These are phyloP conservation scores for Begonia fuchsioides DNA, from an alignment of 306 rosid genomes.

Conservation along the genomic window DNA sequence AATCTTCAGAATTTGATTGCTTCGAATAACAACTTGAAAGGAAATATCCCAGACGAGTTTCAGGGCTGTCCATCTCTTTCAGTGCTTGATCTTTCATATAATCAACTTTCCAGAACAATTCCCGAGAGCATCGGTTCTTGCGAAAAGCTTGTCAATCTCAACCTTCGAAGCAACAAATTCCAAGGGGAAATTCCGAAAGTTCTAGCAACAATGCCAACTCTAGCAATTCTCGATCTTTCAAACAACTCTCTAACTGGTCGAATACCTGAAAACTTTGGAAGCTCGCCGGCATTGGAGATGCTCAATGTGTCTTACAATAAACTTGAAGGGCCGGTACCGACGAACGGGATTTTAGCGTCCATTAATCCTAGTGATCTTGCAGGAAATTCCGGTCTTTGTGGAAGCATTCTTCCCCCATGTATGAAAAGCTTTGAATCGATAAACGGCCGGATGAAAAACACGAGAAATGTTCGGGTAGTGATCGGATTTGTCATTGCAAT, in stretches of 20 bases:
- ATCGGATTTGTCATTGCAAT: conserved; percentile 43
- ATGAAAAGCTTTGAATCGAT: conserved; percentile 17
- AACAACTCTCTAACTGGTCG: conserved; percentile 48
- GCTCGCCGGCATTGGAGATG: conserved; percentile 62
- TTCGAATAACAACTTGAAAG: conserved; percentile 48
- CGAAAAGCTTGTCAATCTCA: conserved; percentile 54
- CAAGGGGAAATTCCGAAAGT: conserved; percentile 52
- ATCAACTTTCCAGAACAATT: conserved; percentile 43
- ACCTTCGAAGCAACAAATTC: conserved; percentile 48
- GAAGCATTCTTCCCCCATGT: conserved; percentile 69
- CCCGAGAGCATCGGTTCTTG: conserved; percentile 75
- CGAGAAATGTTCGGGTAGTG: conserved; percentile 28
- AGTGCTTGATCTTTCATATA: conserved; percentile 58
- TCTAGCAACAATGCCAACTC: conserved; percentile 55
- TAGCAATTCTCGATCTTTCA: conserved; percentile 71
- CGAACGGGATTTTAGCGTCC: conserved; percentile 46
- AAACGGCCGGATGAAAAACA: conserved; percentile 12
- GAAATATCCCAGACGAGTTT: conserved; percentile 52
- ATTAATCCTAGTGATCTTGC: conserved; percentile 51
- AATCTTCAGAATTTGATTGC: conserved; percentile 73
- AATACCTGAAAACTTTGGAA: conserved; percentile 63
- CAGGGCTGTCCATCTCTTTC: conserved; percentile 65
- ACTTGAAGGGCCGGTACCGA: conserved; percentile 74
- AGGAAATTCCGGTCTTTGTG: conserved; percentile 72
- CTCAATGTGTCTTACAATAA: conserved; percentile 72